Evolutionary conservation across 805 yeast genomes (phyloP), one percentile per base, ranked within the genome.

Genomic region (Ogataea siamensis): DNA sequence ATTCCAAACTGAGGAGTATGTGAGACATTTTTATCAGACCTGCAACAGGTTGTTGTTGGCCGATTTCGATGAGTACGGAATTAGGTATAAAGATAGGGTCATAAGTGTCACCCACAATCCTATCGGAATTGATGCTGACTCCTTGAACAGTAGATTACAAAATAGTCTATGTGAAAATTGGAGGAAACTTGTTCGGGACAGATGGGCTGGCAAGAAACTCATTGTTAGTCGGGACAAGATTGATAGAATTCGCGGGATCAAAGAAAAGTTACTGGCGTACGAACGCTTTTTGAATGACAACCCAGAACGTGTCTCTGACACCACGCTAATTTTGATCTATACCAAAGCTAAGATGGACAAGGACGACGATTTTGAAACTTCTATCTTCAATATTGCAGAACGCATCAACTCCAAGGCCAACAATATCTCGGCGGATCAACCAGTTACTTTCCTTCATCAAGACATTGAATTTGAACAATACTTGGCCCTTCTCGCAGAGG

Each of bases 1-100:
- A 2, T 89, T 93, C 67, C 99, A 93, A 60, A 89, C 91, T 8
- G 80, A 80, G 19, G 99, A 93, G 60, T 91, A 89, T 51, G 94
- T 88, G 17, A 78, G 95, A 54, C 99, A 93, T 62, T 93, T 93
- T 62, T 66, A 85, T 39, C 97, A 91, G 64, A 87, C 97, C 3
- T 80, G 95, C 52, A 86, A 83, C 50, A 70, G 96, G 38, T 68
- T 93, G 23, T 64, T 93, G 23, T 76, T 88, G 49, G 88, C 94
- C 0, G 97, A 91, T 62, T 77, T 84, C n/a, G 74, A 74, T 33
- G 76, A 74, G 17, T 64, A 62, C 35, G 81, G 83, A 21, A 59
- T 85, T n/a, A 68, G 74, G 37, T 80, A 71, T 53, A 71, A 78
- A 9, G 83, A 84, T 5, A 70, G 72, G 41, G 69, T 76, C 11